Base-by-base conservation (phyloP, 176 grass and related monocot species). In the Eragrostis nindensis region DNA sequence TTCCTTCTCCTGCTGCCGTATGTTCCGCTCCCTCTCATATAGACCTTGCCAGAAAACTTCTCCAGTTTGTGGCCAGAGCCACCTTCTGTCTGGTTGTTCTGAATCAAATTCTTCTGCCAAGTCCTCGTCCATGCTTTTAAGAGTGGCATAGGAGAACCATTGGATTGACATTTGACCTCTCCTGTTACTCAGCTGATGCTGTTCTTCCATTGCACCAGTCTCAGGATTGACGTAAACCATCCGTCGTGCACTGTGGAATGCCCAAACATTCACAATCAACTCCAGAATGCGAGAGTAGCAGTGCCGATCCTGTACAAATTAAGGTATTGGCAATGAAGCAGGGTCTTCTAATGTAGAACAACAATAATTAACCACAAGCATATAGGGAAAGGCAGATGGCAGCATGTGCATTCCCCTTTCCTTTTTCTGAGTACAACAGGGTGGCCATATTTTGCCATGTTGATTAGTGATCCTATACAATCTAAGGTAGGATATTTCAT, bases 71-170 rank as follows among this genome's bases (percentile, higher is more conserved):
- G 97, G 97, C 97, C 97, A 99, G 57, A 99, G 75, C 93, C 97
- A 93, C 68, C 89, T 90, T 41, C 82, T 73, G 45, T 74, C 68
- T 5, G 87, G 84, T 32, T 27, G 79, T 43, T 99, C 97, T 19
- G 47, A 68, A 57, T 99, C 97, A 1, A 84, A 86, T 83, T 96
- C 97, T 77, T 99, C 97, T 5, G 97, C 97, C 44, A 96, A 73
- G 71, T 99, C 97, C 80, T 96, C 97, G 30, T 99, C 97, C 93
- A 99, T 99, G 86, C 73, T 75, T 71, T 99, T 96, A 48, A 96
- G 87, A 38, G 87, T 96, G 48, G 83, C 29, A 26, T 90, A 89
- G 7, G 91, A 94, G 82, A 99, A 96, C 87, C 77, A 96, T 21
- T 74, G 78, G 67, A 99, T 75, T 80, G 79, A 93, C 90, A 96